Conservation (phyloP, 2,329 filamentous ascomycete species). For the Hymenoscyphus albidus region DNA sequence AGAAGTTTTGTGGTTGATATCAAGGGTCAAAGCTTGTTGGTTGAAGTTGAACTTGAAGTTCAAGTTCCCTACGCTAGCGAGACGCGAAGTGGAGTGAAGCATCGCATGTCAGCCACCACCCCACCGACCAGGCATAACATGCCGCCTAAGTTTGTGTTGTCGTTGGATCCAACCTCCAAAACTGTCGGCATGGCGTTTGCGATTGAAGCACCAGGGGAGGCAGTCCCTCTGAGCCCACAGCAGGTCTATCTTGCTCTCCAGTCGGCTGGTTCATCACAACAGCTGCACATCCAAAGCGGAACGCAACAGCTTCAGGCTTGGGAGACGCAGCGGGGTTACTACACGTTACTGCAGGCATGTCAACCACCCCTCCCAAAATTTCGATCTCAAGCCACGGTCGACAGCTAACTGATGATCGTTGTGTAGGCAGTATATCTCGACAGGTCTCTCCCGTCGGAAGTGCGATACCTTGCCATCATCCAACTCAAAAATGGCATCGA, state of each 20-base stretch:
- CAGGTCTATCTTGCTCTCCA: constrained; percentile 63
- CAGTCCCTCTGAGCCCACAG: constrained; percentile 62
- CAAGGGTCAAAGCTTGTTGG: too few relatives aligned
- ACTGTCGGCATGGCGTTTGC: constrained; percentile 56
- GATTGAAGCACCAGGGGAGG: constrained; percentile 79
- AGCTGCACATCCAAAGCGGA: constrained; percentile 62
- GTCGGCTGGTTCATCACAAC: constrained; percentile 58
- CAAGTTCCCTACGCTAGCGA: too few relatives aligned
- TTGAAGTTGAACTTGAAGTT: too few relatives aligned
- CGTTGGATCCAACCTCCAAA: too few relatives aligned
- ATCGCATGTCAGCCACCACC: too few relatives aligned
- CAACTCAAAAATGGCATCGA: constrained; percentile 97
- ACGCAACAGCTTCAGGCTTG: constrained; percentile 67
- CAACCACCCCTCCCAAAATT: background rate
- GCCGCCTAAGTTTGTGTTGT: too few relatives aligned
- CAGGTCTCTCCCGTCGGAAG: constrained; percentile 67
- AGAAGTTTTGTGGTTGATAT: too few relatives aligned
- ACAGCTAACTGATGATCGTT: constrained; percentile 3
- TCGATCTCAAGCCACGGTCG: background rate
- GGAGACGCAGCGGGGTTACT: constrained; percentile 65
- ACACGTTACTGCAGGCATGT: constrained; percentile 62
- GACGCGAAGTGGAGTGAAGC: too few relatives aligned
- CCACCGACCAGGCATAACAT: too few relatives aligned
- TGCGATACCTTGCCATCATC: constrained; percentile 86
- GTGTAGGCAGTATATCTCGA: constrained; percentile 75